Evolutionary conservation across 352 stramenopile species (phyloP), one percentile per base, ranked within the genome.

Genomic region (Phytophthora brassicae): DNA sequence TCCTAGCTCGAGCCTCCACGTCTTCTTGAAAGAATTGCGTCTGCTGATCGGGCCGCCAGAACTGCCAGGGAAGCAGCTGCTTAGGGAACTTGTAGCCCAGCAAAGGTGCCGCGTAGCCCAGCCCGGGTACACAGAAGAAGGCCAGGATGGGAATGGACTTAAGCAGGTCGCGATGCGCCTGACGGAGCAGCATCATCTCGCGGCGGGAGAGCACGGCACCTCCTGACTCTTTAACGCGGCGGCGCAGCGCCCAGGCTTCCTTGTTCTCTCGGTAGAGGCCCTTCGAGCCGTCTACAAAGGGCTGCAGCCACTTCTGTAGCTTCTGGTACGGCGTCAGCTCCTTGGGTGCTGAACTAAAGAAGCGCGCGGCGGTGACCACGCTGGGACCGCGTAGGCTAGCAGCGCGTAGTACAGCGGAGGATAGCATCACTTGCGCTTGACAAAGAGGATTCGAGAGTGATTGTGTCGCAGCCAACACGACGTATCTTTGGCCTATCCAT

Each of bases 31-130:
- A 76, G 68, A 95, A 95, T 63, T 88, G 72, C n/a, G 82, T 90
- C 67, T 89, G 90, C 47, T 95, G 84, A 16, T 89, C 83, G 1
- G 84, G 70, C 6, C 84, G 75, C 86, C 86, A 95, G 70, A 95
- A 95, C 66, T 95, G 86, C 82, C 82, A 92, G 7, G 86, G 84
- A 49, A 95, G 65, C 20, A 92, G 39, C 47, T 90, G 83, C 72
- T 94, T 95, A 16, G 84, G 86, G 62, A 92, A 95, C 58, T 91
- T 79, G 62, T 92, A 95, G 31, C 84, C 86, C 28, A 95, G 51
- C 23, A 95, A 44, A 7, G 86, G 86, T 31, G 84, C 86, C 16
- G 75, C 70, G 66, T 95, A 92, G 31, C 86, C 86, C 28, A 89
- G 38, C 1, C 86, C 35, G 16, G 86, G 86, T 36, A 95, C 74